Evolutionary conservation across 176 grass and related monocot species (phyloP), one percentile per base, ranked within the genome.

Genomic region (Puccinellia tenuiflora): DNA sequence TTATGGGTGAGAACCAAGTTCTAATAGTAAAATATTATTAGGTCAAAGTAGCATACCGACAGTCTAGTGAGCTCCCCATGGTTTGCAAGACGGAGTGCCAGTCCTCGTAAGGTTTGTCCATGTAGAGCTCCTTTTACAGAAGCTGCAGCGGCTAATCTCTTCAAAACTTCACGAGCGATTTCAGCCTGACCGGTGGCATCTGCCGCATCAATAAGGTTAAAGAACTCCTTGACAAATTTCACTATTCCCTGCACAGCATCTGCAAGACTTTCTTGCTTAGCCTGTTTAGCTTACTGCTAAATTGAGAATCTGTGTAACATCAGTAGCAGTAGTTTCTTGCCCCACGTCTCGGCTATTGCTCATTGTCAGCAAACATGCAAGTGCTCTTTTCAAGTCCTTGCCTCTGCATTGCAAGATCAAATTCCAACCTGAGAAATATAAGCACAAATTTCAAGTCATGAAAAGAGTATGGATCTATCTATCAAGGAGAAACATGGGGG

Each of bases 401-500:
- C 93, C n/a, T 96, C 75, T 99, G 96, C 96, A 99, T 96, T 68
- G 96, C 96, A 42, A 99, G 89, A 79, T 99, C 96, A 69, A 99
- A 99, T 81, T 99, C 96, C 82, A 99, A 88, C 89, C 96, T 98
- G 91, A 80, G 17, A 14, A 82, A 59, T 71, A 88, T 38, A 71
- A 75, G 40, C 7, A 25, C 43, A 79, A 80, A 72, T 48, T 74
- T 80, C 38, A 46, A 80, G 54, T 79, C 47, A 64, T 46, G 24
- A 83, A 61, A 30, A 77, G 43, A 8, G 35, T 52, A 43, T 51
- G 53, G 18, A 75, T 86, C 8, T 79, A 54, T 33, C 42, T 34
- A 9, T 18, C 26, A 29, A 62, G 30, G 59, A 30, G 43, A 47
- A 73, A 50, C 25, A 73, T 82, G n/a, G 69, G 38, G 30, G 53